Base-by-base conservation (phyloP, 768 basidiomycete species). In the Rhodocollybia butyracea region DNA sequence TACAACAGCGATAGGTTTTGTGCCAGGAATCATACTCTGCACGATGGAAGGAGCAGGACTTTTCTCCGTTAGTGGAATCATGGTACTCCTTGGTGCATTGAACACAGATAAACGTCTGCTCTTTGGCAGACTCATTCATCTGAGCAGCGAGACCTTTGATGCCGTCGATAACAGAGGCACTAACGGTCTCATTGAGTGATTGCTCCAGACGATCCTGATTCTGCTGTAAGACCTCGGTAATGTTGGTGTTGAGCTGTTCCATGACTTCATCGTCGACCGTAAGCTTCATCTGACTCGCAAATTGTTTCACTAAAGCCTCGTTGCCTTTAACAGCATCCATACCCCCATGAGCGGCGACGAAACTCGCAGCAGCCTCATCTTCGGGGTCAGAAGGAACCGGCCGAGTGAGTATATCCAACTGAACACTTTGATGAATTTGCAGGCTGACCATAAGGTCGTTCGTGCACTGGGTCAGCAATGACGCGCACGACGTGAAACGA, bases 21-120 rank as follows among this genome's bases (percentile, higher is more conserved):
- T 59, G 59, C 71, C 72, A 74, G 12, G 68, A 65, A 52, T 69
- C 63, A 46, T 70, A 74, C 24, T 68, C 68, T 3, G 65, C 69
- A 34, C 63, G 64, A 57, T 75, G 74, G 59, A 69, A 76, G 8
- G 70, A 72, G 54, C 74, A 76, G 2, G 74, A 67, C 40, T 68
- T 71, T 21, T 72, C 68, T 7, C 70, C 70, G 56, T 75, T 76
- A 5, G 67, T 68, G 8, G 68, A 71, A 22, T 66, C 61, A 2
- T 66, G 68, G 48, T 70, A 75, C n/a, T 68, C 66, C 39, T 67
- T 65, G 26, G 74, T 68, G 62, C 74, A 76, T 51, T 75, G 73
- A 2, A 76, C 65, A 54, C 74, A 76, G 2, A 59, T 61, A 57
- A 74, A 71, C 24, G 63, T 65, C 51, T 75, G 74, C 56, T 75